phyloP scores from a whole-genome alignment of 1,284 basidiomycete genomes.

The Naganishia sp. region DNA sequence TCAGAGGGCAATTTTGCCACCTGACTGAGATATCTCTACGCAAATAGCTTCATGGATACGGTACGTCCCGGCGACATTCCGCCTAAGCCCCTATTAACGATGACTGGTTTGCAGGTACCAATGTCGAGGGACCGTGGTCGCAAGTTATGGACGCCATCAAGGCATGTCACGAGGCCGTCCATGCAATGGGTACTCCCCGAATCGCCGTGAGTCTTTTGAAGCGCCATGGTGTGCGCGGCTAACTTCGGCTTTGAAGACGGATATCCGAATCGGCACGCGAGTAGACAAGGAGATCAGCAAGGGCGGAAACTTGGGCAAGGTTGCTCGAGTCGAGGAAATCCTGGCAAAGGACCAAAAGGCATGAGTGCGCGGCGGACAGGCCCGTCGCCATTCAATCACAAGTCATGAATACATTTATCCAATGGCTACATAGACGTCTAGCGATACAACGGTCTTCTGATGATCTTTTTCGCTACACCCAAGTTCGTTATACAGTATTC shows the following conservation, averaged over 20 bases:
- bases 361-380: not conserved
- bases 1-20: not conserved
- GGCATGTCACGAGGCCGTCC: conserved; percentile 84
- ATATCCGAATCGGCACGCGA: conserved; percentile 88
- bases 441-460: conserved; percentile 17
- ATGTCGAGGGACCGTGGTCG: conserved; percentile 82
- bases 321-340: conserved; percentile 76
- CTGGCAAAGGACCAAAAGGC: conserved; percentile 42
- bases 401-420: not conserved
- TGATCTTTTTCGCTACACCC: conserved; percentile 12
- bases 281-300: conserved; percentile 66
- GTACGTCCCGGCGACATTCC: not conserved
- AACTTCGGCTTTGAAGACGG: conserved; percentile 64
- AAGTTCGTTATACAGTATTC: not conserved
- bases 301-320: conserved; percentile 76
- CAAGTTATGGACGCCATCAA: conserved; percentile 62
- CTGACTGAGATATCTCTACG: not conserved
- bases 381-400: not conserved
- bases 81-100: not conserved
- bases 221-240: not conserved
- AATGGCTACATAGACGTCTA: conserved; percentile 23
- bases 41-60: conserved; percentile 22
- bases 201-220: conserved; percentile 43
- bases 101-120: conserved; percentile 65
- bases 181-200: conserved; percentile 58